Percentiles rank a stretch among this genome's conserved stretches.
Evolutionary conservation across 345 rosid genomes (phyloP).

Genomic region (Barbarea vulgaris): DNA sequence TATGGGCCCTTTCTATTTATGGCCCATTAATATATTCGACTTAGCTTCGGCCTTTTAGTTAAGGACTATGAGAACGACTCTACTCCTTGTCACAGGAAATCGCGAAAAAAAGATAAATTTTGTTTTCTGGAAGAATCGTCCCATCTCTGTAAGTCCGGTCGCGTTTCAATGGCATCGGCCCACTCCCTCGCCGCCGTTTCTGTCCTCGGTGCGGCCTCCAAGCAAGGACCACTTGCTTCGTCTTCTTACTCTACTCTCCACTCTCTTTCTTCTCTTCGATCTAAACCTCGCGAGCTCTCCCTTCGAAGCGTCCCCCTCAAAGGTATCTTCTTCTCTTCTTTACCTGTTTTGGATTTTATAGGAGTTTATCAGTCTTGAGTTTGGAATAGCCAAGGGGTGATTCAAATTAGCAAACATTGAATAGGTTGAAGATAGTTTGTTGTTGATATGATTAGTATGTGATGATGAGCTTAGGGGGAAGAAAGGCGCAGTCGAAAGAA

Average conservation of each 20-base stretch:
- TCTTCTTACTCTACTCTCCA: conserved; percentile 39
- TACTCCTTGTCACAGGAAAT: not conserved
- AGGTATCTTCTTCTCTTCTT: conserved; percentile 40
- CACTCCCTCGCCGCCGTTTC: conserved; percentile 57
- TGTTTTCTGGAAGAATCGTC: conserved; percentile 36
- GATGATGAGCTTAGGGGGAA: conserved; percentile 41
- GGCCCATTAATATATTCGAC: not conserved
- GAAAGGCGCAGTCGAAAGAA: conserved; percentile 60
- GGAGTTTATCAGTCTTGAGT: not conserved
- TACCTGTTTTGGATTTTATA: not conserved
- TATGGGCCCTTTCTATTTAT: not conserved
- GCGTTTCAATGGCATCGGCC: conserved; percentile 60
- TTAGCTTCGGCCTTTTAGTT: not conserved
- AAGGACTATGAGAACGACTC: not conserved
- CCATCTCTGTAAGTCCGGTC: not conserved
- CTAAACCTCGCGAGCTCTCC: conserved; percentile 46
- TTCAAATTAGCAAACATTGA: not conserved
- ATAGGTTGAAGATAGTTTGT: not conserved
- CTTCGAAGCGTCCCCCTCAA: conserved; percentile 36
- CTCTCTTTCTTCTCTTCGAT: conserved; percentile 34
- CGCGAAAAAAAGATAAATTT: not conserved
- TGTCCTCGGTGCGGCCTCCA: conserved; percentile 47
- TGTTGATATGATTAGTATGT: not conserved
- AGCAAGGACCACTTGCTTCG: conserved; percentile 26
- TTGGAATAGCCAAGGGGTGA: not conserved